A percentile compares a stretch with the other conserved stretches of the same genome.
Conservation (phyloP, 495 filamentous ascomycete species). For the Penicillium ucsense region DNA sequence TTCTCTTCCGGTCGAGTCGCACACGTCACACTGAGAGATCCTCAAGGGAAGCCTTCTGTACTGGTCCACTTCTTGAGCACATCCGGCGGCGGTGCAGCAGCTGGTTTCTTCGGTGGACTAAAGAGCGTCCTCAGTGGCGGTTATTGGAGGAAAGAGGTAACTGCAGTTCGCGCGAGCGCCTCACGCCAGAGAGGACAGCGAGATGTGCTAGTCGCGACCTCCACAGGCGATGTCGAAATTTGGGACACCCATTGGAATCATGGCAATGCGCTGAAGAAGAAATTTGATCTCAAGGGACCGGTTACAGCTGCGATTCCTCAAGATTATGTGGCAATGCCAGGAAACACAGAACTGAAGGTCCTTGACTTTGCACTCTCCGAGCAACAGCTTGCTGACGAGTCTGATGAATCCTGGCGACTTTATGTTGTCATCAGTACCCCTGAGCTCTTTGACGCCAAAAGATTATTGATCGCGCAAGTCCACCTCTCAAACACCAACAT, state of each 20-base stretch:
- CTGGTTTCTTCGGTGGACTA: slow-evolving; percentile 68
- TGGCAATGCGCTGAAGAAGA: slow-evolving; percentile 44
- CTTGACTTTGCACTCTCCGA: slow-evolving; percentile 27
- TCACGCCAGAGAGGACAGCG: slow-evolving; percentile 71
- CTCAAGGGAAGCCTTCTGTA: slow-evolving; percentile 75
- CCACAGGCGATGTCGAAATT: slow-evolving; percentile 61
- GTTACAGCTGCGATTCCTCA: slow-evolving; percentile 18
- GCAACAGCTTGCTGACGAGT: slow-evolving; percentile 8
- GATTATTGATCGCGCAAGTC: slow-evolving; percentile 22
- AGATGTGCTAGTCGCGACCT: slow-evolving; percentile 67
- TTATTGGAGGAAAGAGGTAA: slow-evolving; percentile 61
- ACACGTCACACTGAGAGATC: slow-evolving; percentile 73
- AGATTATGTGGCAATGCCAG: slow-evolving; percentile 12
- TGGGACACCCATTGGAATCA: slow-evolving; percentile 87
- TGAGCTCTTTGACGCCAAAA: slow-evolving; percentile 10
- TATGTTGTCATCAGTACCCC: slow-evolving; percentile 21
- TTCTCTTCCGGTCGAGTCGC: slow-evolving; percentile 79
- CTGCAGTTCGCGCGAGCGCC: slow-evolving; percentile 59
- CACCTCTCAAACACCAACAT: slow-evolving; percentile 16
- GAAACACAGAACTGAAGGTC: slow-evolving; percentile 24
- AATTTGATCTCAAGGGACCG: slow-evolving; percentile 39
- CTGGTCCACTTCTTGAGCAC: slow-evolving; percentile 62
- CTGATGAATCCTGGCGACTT: slow-evolving; percentile 23
- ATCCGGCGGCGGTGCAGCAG: slow-evolving; percentile 30
- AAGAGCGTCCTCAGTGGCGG: slow-evolving; percentile 59